Conservation (phyloP, 257 asterid genomes). For the Petunia axillaris region DNA sequence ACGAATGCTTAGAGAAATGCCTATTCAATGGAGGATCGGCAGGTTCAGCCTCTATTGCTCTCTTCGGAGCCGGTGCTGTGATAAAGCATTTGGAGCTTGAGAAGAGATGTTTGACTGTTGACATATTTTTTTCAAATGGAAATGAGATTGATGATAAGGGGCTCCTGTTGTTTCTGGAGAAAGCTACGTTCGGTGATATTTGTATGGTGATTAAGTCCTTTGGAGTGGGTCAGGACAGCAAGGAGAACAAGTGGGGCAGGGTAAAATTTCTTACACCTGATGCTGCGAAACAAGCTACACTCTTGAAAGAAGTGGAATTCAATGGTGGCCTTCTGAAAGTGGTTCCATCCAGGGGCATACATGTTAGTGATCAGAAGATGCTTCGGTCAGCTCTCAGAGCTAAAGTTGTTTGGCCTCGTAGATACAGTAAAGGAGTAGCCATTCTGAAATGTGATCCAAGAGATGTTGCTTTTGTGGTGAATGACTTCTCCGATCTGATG, state of each 20-base stretch:
- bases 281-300: conserved; percentile 69
- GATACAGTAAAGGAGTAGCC: conserved; percentile 78
- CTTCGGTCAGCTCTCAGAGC: conserved; percentile 63
- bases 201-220: conserved; percentile 61
- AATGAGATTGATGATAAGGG: conserved; percentile 60
- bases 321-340: conserved; percentile 62
- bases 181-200: conserved; percentile 49
- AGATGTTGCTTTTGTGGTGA: conserved; percentile 55
- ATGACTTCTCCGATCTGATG: conserved; percentile 52
- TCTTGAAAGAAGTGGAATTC: conserved; percentile 43
- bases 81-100: conserved; percentile 89
- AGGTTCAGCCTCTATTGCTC: conserved; percentile 63
- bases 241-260: conserved; percentile 81
- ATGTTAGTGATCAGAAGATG: conserved; percentile 54
- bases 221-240: conserved; percentile 43
- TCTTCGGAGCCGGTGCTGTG: conserved; percentile 93
- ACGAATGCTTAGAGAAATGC: conserved; percentile 78
- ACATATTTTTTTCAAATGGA: conserved; percentile 56
- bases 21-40: conserved; percentile 63
- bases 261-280: conserved; percentile 84
- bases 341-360: conserved; percentile 54
- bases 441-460: conserved; percentile 60
- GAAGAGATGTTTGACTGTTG: conserved; percentile 75
- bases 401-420: conserved; percentile 87
- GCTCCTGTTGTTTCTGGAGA: conserved; percentile 71